Percentiles rank a stretch among this genome's conserved stretches.
phyloP scores from a whole-genome alignment of 2,329 filamentous ascomycete genomes.

The Alternaria arbusti region DNA sequence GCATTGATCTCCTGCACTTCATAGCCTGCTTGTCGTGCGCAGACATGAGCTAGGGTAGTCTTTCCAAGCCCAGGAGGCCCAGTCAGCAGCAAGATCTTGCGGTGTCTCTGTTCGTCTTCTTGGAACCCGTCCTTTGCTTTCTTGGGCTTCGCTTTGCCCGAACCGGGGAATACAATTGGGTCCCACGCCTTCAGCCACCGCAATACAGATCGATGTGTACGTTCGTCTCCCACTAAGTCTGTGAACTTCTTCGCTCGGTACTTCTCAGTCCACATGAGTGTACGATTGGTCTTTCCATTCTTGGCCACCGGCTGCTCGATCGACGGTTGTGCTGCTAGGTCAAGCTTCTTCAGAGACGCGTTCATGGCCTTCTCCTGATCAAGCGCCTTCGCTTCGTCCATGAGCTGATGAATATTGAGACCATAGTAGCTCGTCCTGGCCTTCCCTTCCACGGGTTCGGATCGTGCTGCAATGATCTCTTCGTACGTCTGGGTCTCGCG shows the following conservation, averaged over 20 bases:
- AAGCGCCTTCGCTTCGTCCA: conserved; percentile 73
- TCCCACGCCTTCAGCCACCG: conserved; percentile 97
- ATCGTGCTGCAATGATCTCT: conserved; percentile 70
- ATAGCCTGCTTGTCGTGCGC: conserved; percentile 92
- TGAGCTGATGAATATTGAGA: conserved; percentile 84
- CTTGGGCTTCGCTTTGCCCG: conserved; percentile 64
- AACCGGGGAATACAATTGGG: conserved; percentile 84
- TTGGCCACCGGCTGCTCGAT: conserved; percentile 46
- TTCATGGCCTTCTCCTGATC: conserved; percentile 51
- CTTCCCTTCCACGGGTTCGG: conserved; percentile 66
- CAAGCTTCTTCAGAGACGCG: conserved; percentile 21
- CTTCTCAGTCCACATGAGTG: conserved; percentile 93
- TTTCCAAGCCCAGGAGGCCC: conserved; percentile 94
- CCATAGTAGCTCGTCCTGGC: conserved; percentile 85
- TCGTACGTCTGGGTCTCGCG: conserved; percentile 64
- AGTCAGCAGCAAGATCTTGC: conserved; percentile 87
- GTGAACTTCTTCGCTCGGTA: conserved; percentile 92
- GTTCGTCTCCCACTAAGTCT: conserved; percentile 91
- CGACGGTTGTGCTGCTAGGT: conserved; percentile 42
- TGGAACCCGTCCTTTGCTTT: conserved; percentile 54
- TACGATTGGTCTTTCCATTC: conserved; percentile 44
- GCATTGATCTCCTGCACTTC: conserved; percentile 98
- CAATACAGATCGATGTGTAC: conserved; percentile 87
- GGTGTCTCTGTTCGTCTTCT: conserved; percentile 76
- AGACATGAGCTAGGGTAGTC: conserved; percentile 95